Evolutionary conservation across 768 basidiomycete species (phyloP), one percentile per base, ranked within the genome.

Genomic region (Pleurotus eryngii): DNA sequence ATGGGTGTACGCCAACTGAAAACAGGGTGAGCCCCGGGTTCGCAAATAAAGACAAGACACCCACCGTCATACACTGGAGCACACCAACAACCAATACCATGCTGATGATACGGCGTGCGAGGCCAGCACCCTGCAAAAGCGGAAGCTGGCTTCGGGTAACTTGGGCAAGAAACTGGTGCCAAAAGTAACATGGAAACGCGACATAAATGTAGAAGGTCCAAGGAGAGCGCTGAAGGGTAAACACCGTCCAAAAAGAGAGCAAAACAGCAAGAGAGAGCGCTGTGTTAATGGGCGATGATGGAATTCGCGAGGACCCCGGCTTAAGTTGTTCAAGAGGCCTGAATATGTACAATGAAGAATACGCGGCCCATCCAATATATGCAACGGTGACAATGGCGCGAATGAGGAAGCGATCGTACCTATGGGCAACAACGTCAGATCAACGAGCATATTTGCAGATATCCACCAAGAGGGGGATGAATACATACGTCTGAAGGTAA

Each of bases 301-400:
- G 49, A 14, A 46, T 24, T 8, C 49, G 18, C 20, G 45, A 4
- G 22, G 49, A 24, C 30, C 17, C 14, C 4, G 56, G 59, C 6
- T 42, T 11, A 8, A 35, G 17, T 6, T 39, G 55, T 17, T 74
- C 72, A 18, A 66, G 60, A 7, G 79, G 74, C 22, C 81, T 74
- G 53, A 89, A 71, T 5, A 91, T 76, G 43, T 76, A 84, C 4
- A 83, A 67, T 0, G 84, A 81, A 5, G 82, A 75, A 67, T 83
- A 92, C 1, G 83, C 84, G 17, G 82, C 83, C 90, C 92, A 95
- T 53, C 90, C 90, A 2, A 79, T 67, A 68, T 95, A 94, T 1
- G 89, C 90, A 5, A 78, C 65, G 1, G 79, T 80, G 50, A 92
- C 91, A 60, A 94, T 83, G 2, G 65, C 72, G 14, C 85, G 81